A percentile compares a stretch with the other conserved stretches of the same genome.
Conservation (phyloP, 768 basidiomycete genomes). For the Tephrocybe sp. region DNA sequence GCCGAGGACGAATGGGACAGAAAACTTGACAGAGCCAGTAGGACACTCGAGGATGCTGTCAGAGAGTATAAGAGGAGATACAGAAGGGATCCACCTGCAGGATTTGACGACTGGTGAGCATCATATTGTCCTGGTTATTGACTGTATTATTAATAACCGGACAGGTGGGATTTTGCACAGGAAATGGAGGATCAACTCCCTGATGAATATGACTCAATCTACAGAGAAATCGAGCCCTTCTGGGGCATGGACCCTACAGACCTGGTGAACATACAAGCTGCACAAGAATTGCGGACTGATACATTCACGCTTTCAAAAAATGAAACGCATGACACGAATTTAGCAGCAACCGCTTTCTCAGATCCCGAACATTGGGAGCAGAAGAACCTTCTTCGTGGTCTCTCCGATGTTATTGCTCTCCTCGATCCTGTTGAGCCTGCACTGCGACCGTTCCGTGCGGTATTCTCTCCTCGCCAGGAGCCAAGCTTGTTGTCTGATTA, state of each 20-base stretch:
- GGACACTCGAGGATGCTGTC: slow-evolving; percentile 64
- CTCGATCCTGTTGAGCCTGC: slow-evolving; percentile 36
- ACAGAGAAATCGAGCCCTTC: slow-evolving; percentile 79
- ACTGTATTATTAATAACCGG: not conserved
- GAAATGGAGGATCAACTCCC: slow-evolving; percentile 73
- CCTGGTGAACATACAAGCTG: slow-evolving; percentile 33
- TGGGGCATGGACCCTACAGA: slow-evolving; percentile 61
- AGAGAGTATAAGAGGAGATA: slow-evolving; percentile 68
- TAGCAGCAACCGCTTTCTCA: slow-evolving; percentile 22
- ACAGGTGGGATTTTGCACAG: slow-evolving; percentile 57
- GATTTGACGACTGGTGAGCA: slow-evolving; percentile 76
- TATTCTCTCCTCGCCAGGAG: slow-evolving; percentile 39
- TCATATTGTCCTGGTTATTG: not conserved
- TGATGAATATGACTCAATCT: slow-evolving; percentile 83
- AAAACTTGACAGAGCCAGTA: slow-evolving; percentile 61
- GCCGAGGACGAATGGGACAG: slow-evolving; percentile 60
- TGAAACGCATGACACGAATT: slow-evolving; percentile 19
- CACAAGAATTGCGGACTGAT: slow-evolving; percentile 37
- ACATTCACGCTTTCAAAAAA: slow-evolving; percentile 44
- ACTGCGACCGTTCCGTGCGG: slow-evolving; percentile 40
- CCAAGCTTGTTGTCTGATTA: slow-evolving; percentile 35
- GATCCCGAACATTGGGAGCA: slow-evolving; percentile 22
- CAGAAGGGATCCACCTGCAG: slow-evolving; percentile 63
- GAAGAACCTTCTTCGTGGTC: slow-evolving; percentile 20
- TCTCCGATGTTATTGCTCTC: slow-evolving; percentile 28